phyloP scores from a whole-genome alignment of 139 green algal genomes.

The Diplosphaera chodatii region DNA sequence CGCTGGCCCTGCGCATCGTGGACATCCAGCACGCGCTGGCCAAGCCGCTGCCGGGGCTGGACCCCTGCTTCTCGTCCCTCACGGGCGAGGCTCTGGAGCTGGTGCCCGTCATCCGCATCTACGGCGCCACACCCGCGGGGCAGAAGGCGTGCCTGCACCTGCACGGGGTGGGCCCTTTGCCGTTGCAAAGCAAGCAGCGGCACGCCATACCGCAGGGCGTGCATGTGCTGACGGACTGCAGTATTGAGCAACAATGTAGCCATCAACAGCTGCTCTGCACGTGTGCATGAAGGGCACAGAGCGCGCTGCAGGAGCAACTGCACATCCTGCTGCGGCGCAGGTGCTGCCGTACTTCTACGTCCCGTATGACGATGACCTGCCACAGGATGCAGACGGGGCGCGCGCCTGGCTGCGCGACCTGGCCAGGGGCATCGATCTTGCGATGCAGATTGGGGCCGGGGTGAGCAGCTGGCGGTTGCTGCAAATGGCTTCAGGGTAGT shows the following conservation, averaged over 20 bases:
- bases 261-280: no score
- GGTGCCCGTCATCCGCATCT: conserved; percentile 89
- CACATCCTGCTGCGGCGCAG: no score
- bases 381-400: conserved; percentile 42
- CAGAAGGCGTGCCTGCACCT: conserved; percentile 89
- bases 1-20: conserved; percentile 45
- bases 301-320: no score
- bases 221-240: no score
- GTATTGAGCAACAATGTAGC: no score
- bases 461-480: conserved; percentile 1
- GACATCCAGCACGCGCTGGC: conserved; percentile 82
- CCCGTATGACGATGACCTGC: conserved; percentile 71
- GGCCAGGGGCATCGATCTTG: conserved; percentile 23
- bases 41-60: conserved; percentile 64
- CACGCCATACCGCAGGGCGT: no score
- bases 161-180: conserved; percentile 68
- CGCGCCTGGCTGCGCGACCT: conserved; percentile 36
- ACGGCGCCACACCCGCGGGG: conserved; percentile 76
- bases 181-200: no score
- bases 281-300: no score
- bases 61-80: conserved; percentile 60
- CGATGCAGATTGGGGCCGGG: background rate
- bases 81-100: conserved; percentile 47
- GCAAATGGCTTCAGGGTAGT: no score
- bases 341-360: conserved; percentile 94